Conservation (phyloP, 2,329 filamentous ascomycete genomes). For the Neurospora sp. region DNA sequence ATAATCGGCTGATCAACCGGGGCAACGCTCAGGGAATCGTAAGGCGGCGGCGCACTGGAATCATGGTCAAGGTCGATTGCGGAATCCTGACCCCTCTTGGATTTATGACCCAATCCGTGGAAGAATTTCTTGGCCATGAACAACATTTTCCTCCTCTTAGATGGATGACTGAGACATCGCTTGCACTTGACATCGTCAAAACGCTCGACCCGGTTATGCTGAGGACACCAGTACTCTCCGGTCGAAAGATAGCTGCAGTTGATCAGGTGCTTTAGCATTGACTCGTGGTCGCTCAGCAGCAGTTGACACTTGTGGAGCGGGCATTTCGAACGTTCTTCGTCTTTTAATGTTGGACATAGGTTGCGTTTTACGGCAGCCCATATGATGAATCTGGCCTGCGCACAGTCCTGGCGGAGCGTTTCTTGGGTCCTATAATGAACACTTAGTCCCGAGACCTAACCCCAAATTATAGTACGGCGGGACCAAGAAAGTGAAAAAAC, state of each 20-base stretch:
- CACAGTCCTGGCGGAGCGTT: constrained; percentile 38
- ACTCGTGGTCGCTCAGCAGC: constrained; percentile 40
- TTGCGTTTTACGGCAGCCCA: constrained; percentile 48
- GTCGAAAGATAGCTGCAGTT: constrained; percentile 36
- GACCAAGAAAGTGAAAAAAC: constrained; percentile 1
- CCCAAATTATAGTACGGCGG: not conserved
- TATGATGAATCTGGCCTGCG: constrained; percentile 43
- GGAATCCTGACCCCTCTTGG: constrained; percentile 25
- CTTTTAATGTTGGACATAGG: constrained; percentile 34
- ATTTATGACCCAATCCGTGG: constrained; percentile 39
- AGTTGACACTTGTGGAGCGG: constrained; percentile 41
- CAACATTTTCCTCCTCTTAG: constrained; percentile 41
- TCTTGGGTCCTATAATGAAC: constrained; percentile 30
- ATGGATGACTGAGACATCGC: constrained; percentile 38
- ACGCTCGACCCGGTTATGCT: constrained; percentile 40
- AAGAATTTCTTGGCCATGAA: constrained; percentile 45
- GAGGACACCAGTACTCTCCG: constrained; percentile 47
- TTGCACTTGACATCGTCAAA: constrained; percentile 43
- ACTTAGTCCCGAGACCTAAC: constrained; percentile 9
- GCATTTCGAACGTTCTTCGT: constrained; percentile 39
- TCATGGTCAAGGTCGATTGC: constrained; percentile 22
- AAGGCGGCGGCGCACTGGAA: constrained; percentile 34
- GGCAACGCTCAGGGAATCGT: constrained; percentile 30
- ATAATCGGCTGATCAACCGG: constrained; percentile 5
- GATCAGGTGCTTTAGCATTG: constrained; percentile 43